Evolutionary conservation across 805 yeast genomes (phyloP).

Genomic region (Starmerella roubikii): DNA sequence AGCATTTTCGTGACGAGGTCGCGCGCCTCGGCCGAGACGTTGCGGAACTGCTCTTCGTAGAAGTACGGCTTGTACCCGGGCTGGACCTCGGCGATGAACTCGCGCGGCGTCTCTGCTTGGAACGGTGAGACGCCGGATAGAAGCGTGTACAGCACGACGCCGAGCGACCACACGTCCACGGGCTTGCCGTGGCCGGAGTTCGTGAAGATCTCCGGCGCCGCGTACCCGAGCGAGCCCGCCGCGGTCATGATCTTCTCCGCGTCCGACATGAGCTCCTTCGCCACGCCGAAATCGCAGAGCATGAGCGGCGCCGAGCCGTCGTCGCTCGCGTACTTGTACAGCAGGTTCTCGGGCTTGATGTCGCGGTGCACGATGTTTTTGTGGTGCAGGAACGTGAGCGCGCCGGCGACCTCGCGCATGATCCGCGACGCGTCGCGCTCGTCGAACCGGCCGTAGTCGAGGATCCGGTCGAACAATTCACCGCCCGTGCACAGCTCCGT

Average conservation of each 20-base stretch:
- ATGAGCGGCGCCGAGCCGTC: constrained; percentile 61
- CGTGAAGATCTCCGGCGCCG: constrained; percentile 85
- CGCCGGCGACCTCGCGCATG: constrained; percentile 59
- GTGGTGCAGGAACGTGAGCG: constrained; percentile 64
- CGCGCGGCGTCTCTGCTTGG: constrained; percentile 66
- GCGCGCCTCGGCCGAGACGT: constrained; percentile 68
- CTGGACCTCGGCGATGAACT: constrained; percentile 66
- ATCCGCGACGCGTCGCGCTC: constrained; percentile 76
- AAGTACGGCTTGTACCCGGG: constrained; percentile 66
- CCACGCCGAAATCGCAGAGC: constrained; percentile 92
- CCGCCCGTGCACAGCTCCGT: constrained; percentile 96
- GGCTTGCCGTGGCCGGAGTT: constrained; percentile 86
- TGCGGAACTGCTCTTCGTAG: constrained; percentile 76
- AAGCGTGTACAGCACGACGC: constrained; percentile 81
- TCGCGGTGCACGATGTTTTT: constrained; percentile 82
- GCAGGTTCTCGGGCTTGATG: constrained; percentile 83
- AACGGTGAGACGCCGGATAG: constrained; percentile 90
- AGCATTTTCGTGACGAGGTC: constrained; percentile 60
- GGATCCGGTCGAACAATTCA: constrained; percentile 78
- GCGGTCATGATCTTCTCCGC: constrained; percentile 52
- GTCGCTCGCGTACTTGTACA: constrained; percentile 41
- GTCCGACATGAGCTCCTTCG: constrained; percentile 51
- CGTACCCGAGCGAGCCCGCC: constrained; percentile 92
- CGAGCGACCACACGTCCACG: constrained; percentile 92
- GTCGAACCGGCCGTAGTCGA: constrained; percentile 68